Evolutionary conservation across 179 eudicot species (phyloP).

Genomic region (Spergularia azorica): DNA sequence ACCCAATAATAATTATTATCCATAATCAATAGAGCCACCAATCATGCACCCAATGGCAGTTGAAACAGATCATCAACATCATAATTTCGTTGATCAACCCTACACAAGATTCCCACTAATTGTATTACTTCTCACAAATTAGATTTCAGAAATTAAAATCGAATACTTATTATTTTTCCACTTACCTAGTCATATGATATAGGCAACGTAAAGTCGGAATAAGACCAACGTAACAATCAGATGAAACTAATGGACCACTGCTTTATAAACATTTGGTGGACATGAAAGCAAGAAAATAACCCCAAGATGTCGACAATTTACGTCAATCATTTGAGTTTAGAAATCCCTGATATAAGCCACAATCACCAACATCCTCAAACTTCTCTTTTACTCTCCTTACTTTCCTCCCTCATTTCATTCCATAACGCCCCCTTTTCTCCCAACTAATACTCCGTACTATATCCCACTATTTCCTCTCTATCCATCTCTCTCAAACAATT

Average conservation of each 20-base stretch:
- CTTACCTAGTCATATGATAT: background rate
- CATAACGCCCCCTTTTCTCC: background rate
- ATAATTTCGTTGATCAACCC: background rate
- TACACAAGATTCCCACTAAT: background rate
- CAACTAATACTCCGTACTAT: too few species aligned
- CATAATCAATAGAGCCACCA: background rate
- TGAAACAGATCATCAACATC: slow-evolving; percentile 2
- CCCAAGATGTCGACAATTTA: background rate
- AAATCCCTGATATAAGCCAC: background rate
- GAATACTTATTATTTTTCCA: too few species aligned
- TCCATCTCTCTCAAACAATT: too few species aligned
- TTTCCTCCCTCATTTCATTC: too few species aligned
- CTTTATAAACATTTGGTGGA: too few species aligned
- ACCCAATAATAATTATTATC: too few species aligned
- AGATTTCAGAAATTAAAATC: background rate
- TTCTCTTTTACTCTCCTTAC: too few species aligned
- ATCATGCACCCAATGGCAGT: slow-evolving; percentile 7
- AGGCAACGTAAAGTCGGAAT: too few species aligned
- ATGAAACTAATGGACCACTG: too few species aligned
- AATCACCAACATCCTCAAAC: background rate
- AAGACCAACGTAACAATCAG: too few species aligned
- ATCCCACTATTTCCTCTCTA: too few species aligned
- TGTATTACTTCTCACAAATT: background rate
- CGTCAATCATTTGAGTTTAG: background rate
- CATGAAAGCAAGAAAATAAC: background rate